These are phyloP conservation scores for Ilyonectria mors-panacis DNA, from an alignment of 2,329 filamentous ascomycete species.

Conservation along the genomic window DNA sequence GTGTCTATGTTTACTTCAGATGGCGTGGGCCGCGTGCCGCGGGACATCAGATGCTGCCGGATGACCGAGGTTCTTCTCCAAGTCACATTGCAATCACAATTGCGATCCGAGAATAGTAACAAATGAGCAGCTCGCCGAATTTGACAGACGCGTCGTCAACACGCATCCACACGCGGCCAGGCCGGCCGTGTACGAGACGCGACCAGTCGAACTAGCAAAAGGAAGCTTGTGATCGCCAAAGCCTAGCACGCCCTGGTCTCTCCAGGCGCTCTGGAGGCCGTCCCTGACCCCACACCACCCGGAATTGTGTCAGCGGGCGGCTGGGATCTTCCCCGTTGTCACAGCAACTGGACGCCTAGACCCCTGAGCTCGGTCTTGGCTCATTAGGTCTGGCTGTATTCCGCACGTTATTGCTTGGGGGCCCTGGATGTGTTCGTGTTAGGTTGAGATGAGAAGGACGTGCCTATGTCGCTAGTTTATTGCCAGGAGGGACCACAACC, in stretches of 20 bases:
- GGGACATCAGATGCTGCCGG: constrained; percentile 23
- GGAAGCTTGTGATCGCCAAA: constrained; percentile 37
- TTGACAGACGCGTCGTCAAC: constrained; percentile 19
- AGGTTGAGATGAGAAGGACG: constrained; percentile 24
- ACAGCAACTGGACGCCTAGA: constrained; percentile 42
- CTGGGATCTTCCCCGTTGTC: constrained; percentile 42
- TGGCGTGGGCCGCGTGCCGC: constrained; percentile 2
- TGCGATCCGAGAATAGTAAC: constrained; percentile 24
- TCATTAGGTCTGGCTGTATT: constrained; percentile 24
- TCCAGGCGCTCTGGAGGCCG: constrained; percentile 24
- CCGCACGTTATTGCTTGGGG: constrained; percentile 19
- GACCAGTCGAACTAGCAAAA: constrained; percentile 25
- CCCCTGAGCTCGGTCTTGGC: constrained; percentile 40
- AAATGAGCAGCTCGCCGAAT: constrained; percentile 13
- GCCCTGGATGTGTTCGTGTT: constrained; percentile 30
- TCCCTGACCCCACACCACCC: constrained; percentile 36
- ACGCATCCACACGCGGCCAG: constrained; percentile 16
- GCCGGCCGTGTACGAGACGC: constrained; percentile 16
- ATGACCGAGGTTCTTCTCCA: constrained; percentile 18
- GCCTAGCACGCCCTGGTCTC: constrained; percentile 14
- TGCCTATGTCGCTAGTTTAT: constrained; percentile 10
- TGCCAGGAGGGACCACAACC: constrained; percentile 3
- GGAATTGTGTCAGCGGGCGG: constrained; percentile 33
- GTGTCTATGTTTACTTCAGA: constrained; percentile 8
- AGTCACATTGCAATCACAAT: constrained; percentile 15